These are phyloP conservation scores for Calonectria hongkongensis DNA, from an alignment of 2,329 filamentous ascomycete genomes.

Conservation along the genomic window DNA sequence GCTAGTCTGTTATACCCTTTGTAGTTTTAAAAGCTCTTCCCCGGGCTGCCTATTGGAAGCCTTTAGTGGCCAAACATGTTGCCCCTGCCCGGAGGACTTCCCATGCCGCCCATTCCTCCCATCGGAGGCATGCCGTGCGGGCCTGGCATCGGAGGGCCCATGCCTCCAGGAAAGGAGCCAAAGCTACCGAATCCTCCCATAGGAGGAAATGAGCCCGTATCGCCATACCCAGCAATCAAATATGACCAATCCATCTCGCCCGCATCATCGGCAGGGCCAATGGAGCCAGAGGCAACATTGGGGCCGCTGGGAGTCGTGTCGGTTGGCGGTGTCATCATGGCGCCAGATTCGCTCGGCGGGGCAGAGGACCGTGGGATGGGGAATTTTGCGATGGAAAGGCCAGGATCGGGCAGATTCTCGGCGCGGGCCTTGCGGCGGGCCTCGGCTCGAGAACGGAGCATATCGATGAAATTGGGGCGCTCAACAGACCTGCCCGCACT, in stretches of 20 bases:
- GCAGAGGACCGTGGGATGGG: conserved; percentile 49
- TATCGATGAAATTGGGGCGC: conserved; percentile 68
- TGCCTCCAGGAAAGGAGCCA: conserved; percentile 48
- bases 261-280: conserved; percentile 55
- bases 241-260: conserved; percentile 70
- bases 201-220: conserved; percentile 56
- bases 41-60: rapidly evolving
- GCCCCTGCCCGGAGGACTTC: conserved; percentile 47
- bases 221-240: conserved; percentile 66
- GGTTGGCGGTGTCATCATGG: conserved; percentile 59
- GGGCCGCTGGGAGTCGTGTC: conserved; percentile 45
- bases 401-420: conserved; percentile 54
- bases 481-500: conserved; percentile 65
- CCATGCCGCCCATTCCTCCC: conserved; percentile 50
- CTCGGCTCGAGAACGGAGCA: conserved; percentile 67
- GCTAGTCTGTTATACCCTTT: neutral
- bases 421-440: conserved; percentile 56
- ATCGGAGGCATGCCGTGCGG: conserved; percentile 44
- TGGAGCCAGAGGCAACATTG: conserved; percentile 44
- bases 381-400: conserved; percentile 50
- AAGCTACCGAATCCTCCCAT: conserved; percentile 57
- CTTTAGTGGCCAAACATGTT: conserved; percentile 55
- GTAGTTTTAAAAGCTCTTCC: neutral
- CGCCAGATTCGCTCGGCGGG: conserved; percentile 51
- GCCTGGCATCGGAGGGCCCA: conserved; percentile 34